These are phyloP conservation scores for Pythium phragmiticola DNA, from an alignment of 352 stramenopile species.

Conservation along the genomic window DNA sequence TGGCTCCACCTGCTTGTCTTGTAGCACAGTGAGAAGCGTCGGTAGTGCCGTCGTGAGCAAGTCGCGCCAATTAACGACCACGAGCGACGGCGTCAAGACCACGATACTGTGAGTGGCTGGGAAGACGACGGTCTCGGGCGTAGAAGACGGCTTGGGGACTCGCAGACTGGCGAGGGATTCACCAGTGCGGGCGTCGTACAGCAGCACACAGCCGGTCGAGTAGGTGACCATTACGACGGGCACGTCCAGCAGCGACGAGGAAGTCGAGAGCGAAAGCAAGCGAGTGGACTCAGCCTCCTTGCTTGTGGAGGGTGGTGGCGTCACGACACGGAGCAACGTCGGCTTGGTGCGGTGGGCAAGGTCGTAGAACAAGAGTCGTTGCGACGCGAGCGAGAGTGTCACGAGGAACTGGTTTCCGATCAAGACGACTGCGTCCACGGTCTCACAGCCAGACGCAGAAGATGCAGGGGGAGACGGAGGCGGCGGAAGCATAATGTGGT, in stretches of 20 bases:
- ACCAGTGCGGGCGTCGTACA: conserved; percentile 47
- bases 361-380: conserved; percentile 51
- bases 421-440: conserved; percentile 4
- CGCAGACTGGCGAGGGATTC: conserved; percentile 43
- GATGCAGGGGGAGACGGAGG: not conserved
- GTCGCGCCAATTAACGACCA: conserved; percentile 39
- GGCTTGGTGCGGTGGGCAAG: conserved; percentile 27
- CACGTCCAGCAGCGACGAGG: conserved; percentile 29
- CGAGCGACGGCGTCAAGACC: conserved; percentile 14
- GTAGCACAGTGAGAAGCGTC: conserved; percentile 23
- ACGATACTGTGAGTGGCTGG: conserved; percentile 14
- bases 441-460: not conserved
- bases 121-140: conserved; percentile 1
- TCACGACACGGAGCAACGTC: conserved; percentile 35
- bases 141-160: conserved; percentile 8
- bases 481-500: conserved; percentile 26
- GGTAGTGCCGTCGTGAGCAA: conserved; percentile 41
- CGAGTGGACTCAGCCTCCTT: conserved; percentile 8
- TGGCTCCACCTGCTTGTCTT: conserved; percentile 26
- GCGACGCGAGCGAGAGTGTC: conserved; percentile 32
- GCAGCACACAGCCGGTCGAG: conserved; percentile 44
- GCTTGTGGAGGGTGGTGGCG: conserved; percentile 22
- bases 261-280: conserved; percentile 25
- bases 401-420: conserved; percentile 27
- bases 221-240: conserved; percentile 42